phyloP scores from a whole-genome alignment of 352 stramenopile genomes.

The Phytophthora idaei region DNA sequence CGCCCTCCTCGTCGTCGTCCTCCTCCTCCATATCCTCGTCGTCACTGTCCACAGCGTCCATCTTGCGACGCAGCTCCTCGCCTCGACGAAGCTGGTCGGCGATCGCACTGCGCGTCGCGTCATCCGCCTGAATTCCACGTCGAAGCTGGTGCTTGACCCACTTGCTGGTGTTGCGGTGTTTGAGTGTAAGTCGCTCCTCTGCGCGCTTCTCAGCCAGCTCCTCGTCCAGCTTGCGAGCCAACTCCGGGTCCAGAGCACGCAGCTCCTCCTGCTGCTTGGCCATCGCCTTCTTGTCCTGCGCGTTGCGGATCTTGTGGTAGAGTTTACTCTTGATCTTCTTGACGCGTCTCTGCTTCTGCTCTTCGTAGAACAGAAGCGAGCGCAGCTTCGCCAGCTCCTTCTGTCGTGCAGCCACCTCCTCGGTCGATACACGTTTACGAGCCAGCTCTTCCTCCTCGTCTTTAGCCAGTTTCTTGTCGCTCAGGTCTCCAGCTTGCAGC shows the following conservation, averaged over 20 bases:
- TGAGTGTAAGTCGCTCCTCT: constrained; percentile 97
- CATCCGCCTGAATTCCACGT: constrained; percentile 90
- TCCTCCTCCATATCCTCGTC: constrained; percentile 62
- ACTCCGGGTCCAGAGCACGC: constrained; percentile 74
- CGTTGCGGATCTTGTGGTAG: constrained; percentile 98
- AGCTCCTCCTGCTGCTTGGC: constrained; percentile 88
- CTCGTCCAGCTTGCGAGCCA: constrained; percentile 77
- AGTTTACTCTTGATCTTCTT: constrained; percentile 99
- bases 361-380: constrained; percentile 98
- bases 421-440: constrained; percentile 69
- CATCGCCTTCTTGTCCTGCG: constrained; percentile 87
- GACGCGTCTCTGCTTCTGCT: constrained; percentile 97
- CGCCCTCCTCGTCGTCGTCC: constrained; percentile 56
- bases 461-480: constrained; percentile 59
- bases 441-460: constrained; percentile 78
- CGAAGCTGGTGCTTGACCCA: constrained; percentile 96
- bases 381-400: constrained; percentile 96
- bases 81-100: constrained; percentile 88
- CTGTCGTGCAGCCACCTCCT: constrained; percentile 88
- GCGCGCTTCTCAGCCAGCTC: constrained; percentile 92
- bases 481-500: constrained; percentile 65
- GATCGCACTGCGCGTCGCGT: constrained; percentile 91
- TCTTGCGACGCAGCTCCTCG: constrained; percentile 95
- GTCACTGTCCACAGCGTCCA: constrained; percentile 77
- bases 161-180: constrained; percentile 98